Evolutionary conservation across 805 yeast species (phyloP).

Genomic region (Deakozyma indianensis): DNA sequence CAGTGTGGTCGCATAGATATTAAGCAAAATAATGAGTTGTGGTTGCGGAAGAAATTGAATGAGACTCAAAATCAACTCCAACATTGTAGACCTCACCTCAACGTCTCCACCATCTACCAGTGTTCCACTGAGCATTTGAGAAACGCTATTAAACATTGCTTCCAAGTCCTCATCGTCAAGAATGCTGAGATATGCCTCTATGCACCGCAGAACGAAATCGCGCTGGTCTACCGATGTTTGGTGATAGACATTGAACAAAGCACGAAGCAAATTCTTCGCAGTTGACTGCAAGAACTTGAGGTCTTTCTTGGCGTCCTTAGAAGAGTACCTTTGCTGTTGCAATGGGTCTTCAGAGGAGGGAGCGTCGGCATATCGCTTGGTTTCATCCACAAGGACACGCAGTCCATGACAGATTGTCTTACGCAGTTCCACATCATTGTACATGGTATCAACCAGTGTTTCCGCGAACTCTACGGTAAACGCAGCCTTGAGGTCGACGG

Average conservation of each 20-base stretch:
- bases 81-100: conserved; percentile 59
- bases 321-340: conserved; percentile 47
- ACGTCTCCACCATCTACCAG: conserved; percentile 26
- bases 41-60: conserved; percentile 64
- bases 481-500: conserved; percentile 49
- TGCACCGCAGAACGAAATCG: conserved; percentile 73
- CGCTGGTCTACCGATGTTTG: conserved; percentile 66
- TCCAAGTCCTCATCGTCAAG: conserved; percentile 53
- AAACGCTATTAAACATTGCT: conserved; percentile 72
- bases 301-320: conserved; percentile 38
- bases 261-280: conserved; percentile 68
- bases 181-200: conserved; percentile 64
- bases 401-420: conserved; percentile 73
- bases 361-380: conserved; percentile 34
- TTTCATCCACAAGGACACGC: conserved; percentile 64
- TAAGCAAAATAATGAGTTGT: conserved; percentile 60
- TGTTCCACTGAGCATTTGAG: conserved; percentile 60
- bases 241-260: conserved; percentile 82
- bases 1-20: conserved; percentile 35
- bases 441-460: conserved; percentile 54
- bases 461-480: conserved; percentile 73
- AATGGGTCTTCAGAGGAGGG: conserved; percentile 32
- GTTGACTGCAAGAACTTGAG: conserved; percentile 39
- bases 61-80: conserved; percentile 83
- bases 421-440: conserved; percentile 62